Percentiles rank a stretch among this genome's conserved stretches.
phyloP scores from a whole-genome alignment of 306 rosid species.

The Hippophae tibetana region DNA sequence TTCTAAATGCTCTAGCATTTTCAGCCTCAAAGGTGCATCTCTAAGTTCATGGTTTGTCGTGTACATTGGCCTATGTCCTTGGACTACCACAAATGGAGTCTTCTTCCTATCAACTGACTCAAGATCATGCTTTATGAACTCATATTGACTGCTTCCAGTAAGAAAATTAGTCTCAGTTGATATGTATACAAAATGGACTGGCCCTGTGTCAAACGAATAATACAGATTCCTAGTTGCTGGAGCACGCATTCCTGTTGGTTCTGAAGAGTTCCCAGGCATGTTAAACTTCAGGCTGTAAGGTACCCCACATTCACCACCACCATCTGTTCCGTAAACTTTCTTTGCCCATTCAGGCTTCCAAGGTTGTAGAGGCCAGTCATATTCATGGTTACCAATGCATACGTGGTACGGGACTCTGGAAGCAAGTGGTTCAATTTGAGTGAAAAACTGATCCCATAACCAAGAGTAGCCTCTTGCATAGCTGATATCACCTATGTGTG shows the following conservation, averaged over 20 bases:
- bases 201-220: slow-evolving; percentile 79
- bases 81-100: slow-evolving; percentile 72
- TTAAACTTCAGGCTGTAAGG: slow-evolving; percentile 80
- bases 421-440: slow-evolving; percentile 68
- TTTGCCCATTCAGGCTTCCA: slow-evolving; percentile 73
- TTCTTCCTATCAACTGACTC: slow-evolving; percentile 59
- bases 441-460: slow-evolving; percentile 84
- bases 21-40: slow-evolving; percentile 49
- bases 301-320: slow-evolving; percentile 96
- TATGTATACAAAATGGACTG: slow-evolving; percentile 68
- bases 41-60: slow-evolving; percentile 65
- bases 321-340: slow-evolving; percentile 54
- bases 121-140: slow-evolving; percentile 68
- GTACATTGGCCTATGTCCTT: slow-evolving; percentile 94
- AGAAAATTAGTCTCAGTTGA: slow-evolving; percentile 91
- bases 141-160: slow-evolving; percentile 53
- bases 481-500: slow-evolving; percentile 91
- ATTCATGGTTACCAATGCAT: slow-evolving; percentile 87
- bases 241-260: slow-evolving; percentile 55
- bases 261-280: slow-evolving; percentile 93
- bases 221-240: slow-evolving; percentile 65
- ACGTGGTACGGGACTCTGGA: slow-evolving; percentile 75
- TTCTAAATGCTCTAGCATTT: slow-evolving; percentile 71
- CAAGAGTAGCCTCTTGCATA: slow-evolving; percentile 89
- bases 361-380: slow-evolving; percentile 82